Evolutionary conservation across 2,329 filamentous ascomycete species (phyloP).

Genomic region (Fusarium pseudocircinatum): DNA sequence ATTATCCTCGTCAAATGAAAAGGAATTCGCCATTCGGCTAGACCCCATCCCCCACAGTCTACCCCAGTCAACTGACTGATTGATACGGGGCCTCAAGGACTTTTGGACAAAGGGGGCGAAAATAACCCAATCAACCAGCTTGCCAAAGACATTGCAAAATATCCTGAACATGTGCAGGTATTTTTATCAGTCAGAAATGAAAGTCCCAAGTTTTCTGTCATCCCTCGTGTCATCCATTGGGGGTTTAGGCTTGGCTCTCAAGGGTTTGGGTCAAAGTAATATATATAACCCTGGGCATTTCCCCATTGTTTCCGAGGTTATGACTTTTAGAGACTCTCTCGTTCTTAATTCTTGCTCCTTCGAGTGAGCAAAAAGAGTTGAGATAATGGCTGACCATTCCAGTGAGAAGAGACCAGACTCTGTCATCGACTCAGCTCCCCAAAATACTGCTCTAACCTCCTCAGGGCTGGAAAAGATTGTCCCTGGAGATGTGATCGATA

Average conservation of each 20-base stretch:
- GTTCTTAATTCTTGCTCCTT: background rate
- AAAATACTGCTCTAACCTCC: constrained; percentile 1
- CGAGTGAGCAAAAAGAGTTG: background rate
- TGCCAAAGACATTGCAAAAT: too few species aligned
- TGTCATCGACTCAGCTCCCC: background rate
- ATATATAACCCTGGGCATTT: constrained; percentile 29
- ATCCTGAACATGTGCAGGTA: background rate
- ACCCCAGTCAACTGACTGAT: constrained; percentile 23
- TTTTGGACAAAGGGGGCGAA: background rate
- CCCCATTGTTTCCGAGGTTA: constrained; percentile 10
- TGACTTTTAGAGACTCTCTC: background rate
- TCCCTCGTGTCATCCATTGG: constrained; percentile 12
- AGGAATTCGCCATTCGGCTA: constrained; percentile 22
- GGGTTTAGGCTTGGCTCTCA: constrained; percentile 24
- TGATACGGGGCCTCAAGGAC: background rate
- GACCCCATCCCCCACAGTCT: constrained; percentile 29
- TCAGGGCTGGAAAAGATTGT: background rate
- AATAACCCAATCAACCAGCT: background rate
- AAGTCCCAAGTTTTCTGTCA: background rate
- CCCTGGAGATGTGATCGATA: background rate
- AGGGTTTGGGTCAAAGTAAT: background rate
- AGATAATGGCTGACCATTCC: constrained; percentile 14
- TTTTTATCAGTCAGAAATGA: background rate
- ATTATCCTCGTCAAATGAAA: background rate
- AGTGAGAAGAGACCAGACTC: constrained; percentile 22